Evolutionary conservation across 225 moss, liverwort and hornwort genomes (phyloP).

Genomic region (Physcomitrium patens): DNA sequence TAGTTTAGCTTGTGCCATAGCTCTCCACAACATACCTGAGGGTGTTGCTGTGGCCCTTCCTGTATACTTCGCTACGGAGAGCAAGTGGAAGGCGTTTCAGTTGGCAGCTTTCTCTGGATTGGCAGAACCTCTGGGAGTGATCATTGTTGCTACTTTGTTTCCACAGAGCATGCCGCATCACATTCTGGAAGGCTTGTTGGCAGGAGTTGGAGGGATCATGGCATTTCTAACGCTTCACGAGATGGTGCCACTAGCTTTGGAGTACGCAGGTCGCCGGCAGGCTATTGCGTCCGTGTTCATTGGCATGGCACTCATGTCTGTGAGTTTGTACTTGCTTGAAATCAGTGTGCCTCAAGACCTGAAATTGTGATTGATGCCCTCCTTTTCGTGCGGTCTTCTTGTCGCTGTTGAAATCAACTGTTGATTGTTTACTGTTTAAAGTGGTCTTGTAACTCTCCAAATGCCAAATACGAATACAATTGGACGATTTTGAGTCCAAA

Average conservation of each 20-base stretch:
- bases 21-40: conserved; percentile 96
- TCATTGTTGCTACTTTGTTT: conserved; percentile 84
- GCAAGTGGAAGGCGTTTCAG: conserved; percentile 93
- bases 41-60: conserved; percentile 97
- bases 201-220: conserved; percentile 95
- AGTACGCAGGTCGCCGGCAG: conserved; percentile 85
- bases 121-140: conserved; percentile 91
- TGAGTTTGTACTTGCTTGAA: conserved; percentile 69
- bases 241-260: conserved; percentile 93
- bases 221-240: conserved; percentile 96
- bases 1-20: conserved; percentile 89
- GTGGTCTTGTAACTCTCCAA: no score
- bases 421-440: background rate
- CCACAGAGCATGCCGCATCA: conserved; percentile 88
- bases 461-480: no score
- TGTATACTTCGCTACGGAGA: conserved; percentile 96
- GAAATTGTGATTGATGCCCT: conserved; percentile 41
- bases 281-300: conserved; percentile 86
- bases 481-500: no score
- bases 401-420: background rate
- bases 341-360: conserved; percentile 64
- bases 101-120: conserved; percentile 83
- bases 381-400: background rate
- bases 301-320: conserved; percentile 98
- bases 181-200: conserved; percentile 84